Evolutionary conservation across 2,329 filamentous ascomycete genomes (phyloP).

Genomic region (Colletotrichum sp.): DNA sequence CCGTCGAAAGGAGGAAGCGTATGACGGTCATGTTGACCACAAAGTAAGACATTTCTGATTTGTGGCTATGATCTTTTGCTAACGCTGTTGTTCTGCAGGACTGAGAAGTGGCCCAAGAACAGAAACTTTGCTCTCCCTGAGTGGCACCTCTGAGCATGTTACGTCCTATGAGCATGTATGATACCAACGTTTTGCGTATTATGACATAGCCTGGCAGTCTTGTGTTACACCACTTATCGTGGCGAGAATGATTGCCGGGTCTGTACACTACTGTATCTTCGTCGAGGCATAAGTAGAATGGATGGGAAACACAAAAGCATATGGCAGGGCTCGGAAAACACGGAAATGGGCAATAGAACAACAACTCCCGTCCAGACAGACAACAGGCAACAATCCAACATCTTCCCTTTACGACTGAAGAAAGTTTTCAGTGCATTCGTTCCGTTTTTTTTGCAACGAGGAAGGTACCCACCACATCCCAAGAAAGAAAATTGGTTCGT

Average conservation of each 20-base stretch:
- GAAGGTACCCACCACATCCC: not conserved
- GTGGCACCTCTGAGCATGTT: constrained; percentile 39
- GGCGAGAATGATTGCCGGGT: not conserved
- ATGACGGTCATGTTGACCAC: constrained; percentile 47
- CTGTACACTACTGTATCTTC: constrained; percentile 2
- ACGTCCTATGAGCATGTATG: not conserved
- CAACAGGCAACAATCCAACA: not conserved
- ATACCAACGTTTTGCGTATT: not conserved
- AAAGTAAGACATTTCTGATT: constrained; percentile 34
- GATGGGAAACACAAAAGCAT: constrained; percentile 2
- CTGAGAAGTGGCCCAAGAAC: constrained; percentile 44
- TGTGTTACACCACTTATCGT: not conserved
- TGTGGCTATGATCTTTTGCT: constrained; percentile 3
- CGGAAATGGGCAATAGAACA: not conserved
- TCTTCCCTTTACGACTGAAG: not conserved
- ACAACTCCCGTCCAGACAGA: not conserved
- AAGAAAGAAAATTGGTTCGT: not conserved
- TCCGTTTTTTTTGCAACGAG: not conserved
- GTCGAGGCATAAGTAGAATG: constrained; percentile 3
- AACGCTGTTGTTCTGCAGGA: constrained; percentile 27
- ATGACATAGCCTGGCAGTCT: not conserved
- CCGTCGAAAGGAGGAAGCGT: constrained; percentile 39
- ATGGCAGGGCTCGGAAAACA: not conserved
- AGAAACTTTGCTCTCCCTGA: constrained; percentile 46
- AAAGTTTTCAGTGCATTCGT: not conserved